Conservation (phyloP, 441 rosid species). For the Cnidoscolus chayamansa region DNA sequence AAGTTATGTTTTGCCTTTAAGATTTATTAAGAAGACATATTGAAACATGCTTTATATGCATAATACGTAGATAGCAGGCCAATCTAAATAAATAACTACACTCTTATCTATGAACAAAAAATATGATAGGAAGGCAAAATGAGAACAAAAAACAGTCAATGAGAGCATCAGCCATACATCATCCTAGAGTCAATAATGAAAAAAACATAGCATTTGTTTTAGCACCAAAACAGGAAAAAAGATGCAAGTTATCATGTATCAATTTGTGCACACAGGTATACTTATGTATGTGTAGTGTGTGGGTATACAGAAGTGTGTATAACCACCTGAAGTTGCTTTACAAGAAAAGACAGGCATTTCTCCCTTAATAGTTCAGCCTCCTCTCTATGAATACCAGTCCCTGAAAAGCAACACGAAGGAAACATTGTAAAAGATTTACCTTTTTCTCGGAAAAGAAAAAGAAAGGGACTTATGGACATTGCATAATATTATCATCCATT, state of each 20-base stretch:
- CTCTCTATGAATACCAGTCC: slow-evolving; percentile 69
- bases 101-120: not conserved
- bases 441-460: not conserved
- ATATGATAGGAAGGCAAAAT: not conserved
- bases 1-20: not conserved
- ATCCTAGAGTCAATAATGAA: not conserved
- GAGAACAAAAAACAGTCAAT: too few species aligned
- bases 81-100: not conserved
- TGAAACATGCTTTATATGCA: not conserved
- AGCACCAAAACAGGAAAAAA: not conserved
- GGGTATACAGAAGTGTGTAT: too few species aligned
- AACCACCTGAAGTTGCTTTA: slow-evolving; percentile 55
- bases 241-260: not conserved
- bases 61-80: not conserved
- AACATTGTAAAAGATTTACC: not conserved
- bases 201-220: not conserved
- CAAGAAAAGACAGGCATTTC: slow-evolving; percentile 65
- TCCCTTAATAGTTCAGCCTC: slow-evolving; percentile 62
- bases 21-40: not conserved
- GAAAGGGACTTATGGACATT: not conserved
- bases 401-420: slow-evolving; percentile 32
- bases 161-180: not conserved
- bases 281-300: too few species aligned
- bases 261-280: too few species aligned
- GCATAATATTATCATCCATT: not conserved